Conservation (phyloP, 352 stramenopile genomes). For the Globisporangium parvum region DNA sequence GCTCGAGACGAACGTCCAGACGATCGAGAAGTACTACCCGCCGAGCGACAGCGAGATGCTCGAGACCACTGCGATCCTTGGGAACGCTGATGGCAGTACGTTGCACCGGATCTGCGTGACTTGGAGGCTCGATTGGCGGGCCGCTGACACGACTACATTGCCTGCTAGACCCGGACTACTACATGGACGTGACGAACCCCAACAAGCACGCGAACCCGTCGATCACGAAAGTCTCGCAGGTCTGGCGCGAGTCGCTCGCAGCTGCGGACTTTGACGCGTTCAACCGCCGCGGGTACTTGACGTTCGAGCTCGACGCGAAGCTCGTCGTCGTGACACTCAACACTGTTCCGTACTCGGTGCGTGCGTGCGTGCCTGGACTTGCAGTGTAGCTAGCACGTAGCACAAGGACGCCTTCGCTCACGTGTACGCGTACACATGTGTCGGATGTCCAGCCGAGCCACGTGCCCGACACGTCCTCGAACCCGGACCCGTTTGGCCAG, state of each 20-base stretch:
- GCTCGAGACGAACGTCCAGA: slow-evolving; percentile 58
- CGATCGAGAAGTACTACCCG: slow-evolving; percentile 67
- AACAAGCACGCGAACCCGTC: slow-evolving; percentile 41
- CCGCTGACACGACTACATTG: not conserved
- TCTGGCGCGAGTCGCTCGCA: slow-evolving; percentile 52
- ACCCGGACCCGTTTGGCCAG: slow-evolving; percentile 85
- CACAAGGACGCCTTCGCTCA: too few species aligned
- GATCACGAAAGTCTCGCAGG: slow-evolving; percentile 43
- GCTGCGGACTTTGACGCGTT: slow-evolving; percentile 44
- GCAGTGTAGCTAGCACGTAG: too few species aligned
- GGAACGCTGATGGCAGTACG: slow-evolving; percentile 72
- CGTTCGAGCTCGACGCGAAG: slow-evolving; percentile 58
- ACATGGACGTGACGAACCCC: slow-evolving; percentile 69
- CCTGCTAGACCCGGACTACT: slow-evolving; percentile 53
- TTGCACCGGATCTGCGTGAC: not conserved
- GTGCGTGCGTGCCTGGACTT: slow-evolving; percentile 10
- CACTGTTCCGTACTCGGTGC: slow-evolving; percentile 75
- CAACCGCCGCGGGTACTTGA: slow-evolving; percentile 51
- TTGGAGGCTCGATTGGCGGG: not conserved
- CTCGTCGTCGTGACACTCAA: slow-evolving; percentile 72
- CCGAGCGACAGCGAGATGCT: slow-evolving; percentile 20
- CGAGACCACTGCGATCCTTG: slow-evolving; percentile 70
- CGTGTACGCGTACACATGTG: slow-evolving; percentile 2
- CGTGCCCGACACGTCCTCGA: slow-evolving; percentile 54
- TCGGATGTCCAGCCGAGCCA: slow-evolving; percentile 50